A percentile compares a stretch with the other conserved stretches of the same genome.
These are phyloP conservation scores for Ustilago crameri DNA, from an alignment of 1,284 basidiomycete genomes.

Conservation along the genomic window DNA sequence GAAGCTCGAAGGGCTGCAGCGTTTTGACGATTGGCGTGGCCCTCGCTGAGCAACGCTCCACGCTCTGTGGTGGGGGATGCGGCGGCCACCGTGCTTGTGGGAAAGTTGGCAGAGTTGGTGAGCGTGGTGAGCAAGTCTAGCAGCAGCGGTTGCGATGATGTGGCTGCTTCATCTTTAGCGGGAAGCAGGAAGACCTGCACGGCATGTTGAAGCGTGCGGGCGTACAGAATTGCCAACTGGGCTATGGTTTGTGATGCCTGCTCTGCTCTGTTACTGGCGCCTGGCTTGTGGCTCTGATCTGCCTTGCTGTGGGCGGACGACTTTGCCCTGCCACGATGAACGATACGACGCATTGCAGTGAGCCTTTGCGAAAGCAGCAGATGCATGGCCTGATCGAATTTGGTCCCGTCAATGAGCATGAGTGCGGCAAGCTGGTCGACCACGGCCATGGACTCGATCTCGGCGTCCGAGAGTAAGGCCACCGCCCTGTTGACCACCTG, in stretches of 20 bases:
- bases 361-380: constrained; percentile 43
- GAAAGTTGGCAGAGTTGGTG: constrained; percentile 18
- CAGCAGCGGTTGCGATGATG: constrained; percentile 13
- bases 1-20: constrained; percentile 30
- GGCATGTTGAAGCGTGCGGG: constrained; percentile 40
- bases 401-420: constrained; percentile 39
- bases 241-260: constrained; percentile 27
- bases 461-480: constrained; percentile 32
- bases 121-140: constrained; percentile 21
- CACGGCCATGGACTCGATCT: constrained; percentile 36
- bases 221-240: constrained; percentile 28
- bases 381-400: constrained; percentile 26
- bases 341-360: constrained; percentile 23
- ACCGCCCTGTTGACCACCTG: constrained; percentile 47
- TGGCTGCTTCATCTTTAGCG: not conserved
- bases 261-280: constrained; percentile 6
- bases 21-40: constrained; percentile 11
- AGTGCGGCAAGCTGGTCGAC: constrained; percentile 46
- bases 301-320: constrained; percentile 1
- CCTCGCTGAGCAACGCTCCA: constrained; percentile 10
- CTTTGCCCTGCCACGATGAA: constrained; percentile 14
- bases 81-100: constrained; percentile 1
- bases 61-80: constrained; percentile 22
- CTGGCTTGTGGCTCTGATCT: not conserved
- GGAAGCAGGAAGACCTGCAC: constrained; percentile 34